Evolutionary conservation across 208 protist genomes (phyloP).

Genomic region (Wallacemonas sp.): DNA sequence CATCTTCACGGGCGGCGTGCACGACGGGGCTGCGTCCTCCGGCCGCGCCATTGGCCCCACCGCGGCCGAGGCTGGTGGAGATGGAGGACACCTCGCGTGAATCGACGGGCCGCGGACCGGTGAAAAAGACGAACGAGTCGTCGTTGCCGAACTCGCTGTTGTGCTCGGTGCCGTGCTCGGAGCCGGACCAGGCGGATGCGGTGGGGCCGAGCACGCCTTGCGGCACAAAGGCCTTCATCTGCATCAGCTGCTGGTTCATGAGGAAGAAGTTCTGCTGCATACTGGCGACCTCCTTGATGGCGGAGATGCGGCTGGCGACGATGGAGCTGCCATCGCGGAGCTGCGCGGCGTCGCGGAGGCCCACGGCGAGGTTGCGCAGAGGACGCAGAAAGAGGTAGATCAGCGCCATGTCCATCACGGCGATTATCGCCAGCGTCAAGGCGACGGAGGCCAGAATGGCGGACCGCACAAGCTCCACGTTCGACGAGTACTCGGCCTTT

Average conservation of each 20-base stretch:
- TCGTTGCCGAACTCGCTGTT: slow-evolving; percentile 11
- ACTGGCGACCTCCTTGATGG: slow-evolving; percentile 47
- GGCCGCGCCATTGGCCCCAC: too few species aligned
- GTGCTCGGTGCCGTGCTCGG: slow-evolving; percentile 5
- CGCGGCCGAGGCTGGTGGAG: background rate
- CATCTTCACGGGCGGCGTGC: background rate
- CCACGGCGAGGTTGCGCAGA: slow-evolving; percentile 29
- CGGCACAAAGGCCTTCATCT: slow-evolving; percentile 59
- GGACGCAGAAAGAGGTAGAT: slow-evolving; percentile 50
- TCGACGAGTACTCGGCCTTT: slow-evolving; percentile 16
- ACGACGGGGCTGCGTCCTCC: too few species aligned
- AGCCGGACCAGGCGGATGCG: background rate
- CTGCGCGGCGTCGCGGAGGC: slow-evolving; percentile 38
- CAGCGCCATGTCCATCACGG: slow-evolving; percentile 28
- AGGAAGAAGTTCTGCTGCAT: slow-evolving; percentile 56
- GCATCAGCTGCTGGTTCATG: slow-evolving; percentile 54
- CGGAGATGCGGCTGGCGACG: slow-evolving; percentile 22
- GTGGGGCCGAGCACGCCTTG: slow-evolving; percentile 38
- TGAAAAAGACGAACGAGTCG: slow-evolving; percentile 13
- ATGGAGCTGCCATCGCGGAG: slow-evolving; percentile 39
- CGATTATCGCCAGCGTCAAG: slow-evolving; percentile 29
- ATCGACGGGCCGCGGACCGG: slow-evolving; percentile 8
- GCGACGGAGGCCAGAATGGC: slow-evolving; percentile 20
- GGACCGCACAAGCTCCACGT: slow-evolving; percentile 19
- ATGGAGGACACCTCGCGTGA: slow-evolving; percentile 12